These are phyloP conservation scores for Picochlorum sp. DNA, from an alignment of 139 green algal genomes.

Conservation along the genomic window DNA sequence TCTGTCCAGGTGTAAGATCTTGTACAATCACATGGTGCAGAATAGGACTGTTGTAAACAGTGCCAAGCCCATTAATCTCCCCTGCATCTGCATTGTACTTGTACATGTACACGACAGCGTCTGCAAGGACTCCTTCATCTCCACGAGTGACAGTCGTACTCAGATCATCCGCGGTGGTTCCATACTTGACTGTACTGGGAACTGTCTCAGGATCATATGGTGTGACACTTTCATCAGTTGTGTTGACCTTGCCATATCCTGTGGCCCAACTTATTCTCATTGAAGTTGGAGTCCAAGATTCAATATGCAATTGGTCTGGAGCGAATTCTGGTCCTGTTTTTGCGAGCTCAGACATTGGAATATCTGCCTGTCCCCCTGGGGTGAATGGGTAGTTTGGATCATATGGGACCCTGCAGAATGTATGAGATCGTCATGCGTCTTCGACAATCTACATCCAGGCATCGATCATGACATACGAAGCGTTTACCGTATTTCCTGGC, in stretches of 20 bases:
- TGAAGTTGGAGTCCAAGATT: slow-evolving; percentile 2
- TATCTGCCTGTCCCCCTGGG: no score
- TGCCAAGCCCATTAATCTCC: not conserved
- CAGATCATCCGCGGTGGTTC: not conserved
- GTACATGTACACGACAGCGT: not conserved
- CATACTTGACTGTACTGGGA: not conserved
- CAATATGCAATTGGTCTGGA: not conserved
- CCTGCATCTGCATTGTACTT: not conserved
- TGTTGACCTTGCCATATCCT: not conserved
- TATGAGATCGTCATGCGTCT: no score
- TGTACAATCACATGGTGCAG: not conserved
- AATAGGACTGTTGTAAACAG: not conserved
- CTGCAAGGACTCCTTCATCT: not conserved
- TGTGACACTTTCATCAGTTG: not conserved
- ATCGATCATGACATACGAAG: no score
- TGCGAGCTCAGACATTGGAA: no score
- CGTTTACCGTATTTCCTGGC: no score
- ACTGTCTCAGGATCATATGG: not conserved
- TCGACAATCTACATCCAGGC: no score
- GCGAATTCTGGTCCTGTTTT: not conserved
- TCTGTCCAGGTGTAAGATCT: not conserved
- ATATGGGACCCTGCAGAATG: no score
- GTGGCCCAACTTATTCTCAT: not conserved
- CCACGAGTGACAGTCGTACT: not conserved
- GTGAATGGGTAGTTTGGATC: no score